These are phyloP conservation scores for Cyclotella atomus DNA, from an alignment of 108 stramenopile species.

Conservation along the genomic window DNA sequence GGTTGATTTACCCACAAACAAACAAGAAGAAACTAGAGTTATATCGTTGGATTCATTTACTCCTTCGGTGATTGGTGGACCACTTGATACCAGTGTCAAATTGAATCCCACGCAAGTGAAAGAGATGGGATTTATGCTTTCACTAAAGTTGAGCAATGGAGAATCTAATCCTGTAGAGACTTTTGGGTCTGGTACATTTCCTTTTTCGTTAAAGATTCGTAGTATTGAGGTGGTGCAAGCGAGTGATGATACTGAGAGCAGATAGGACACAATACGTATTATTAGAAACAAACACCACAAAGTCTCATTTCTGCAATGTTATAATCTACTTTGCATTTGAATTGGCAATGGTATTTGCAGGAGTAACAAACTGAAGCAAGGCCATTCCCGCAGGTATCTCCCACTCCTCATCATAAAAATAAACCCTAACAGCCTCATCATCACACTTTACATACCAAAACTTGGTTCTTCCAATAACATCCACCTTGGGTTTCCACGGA, in stretches of 20 bases:
- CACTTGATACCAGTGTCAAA: conserved; percentile 38
- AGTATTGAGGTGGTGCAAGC: conserved; percentile 50
- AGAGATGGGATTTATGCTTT: conserved; percentile 77
- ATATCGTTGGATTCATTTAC: conserved; percentile 50
- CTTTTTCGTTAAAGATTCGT: conserved; percentile 60
- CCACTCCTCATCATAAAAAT: conserved; percentile 84
- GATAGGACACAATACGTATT: background rate
- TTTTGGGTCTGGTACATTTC: conserved; percentile 73
- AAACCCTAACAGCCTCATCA: conserved; percentile 45
- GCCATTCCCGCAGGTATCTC: conserved; percentile 76
- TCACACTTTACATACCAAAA: conserved; percentile 67
- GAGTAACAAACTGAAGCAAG: conserved; percentile 71
- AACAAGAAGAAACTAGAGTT: conserved; percentile 40
- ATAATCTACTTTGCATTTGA: background rate
- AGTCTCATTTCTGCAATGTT: background rate
- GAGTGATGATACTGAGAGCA: background rate
- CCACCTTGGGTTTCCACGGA: conserved; percentile 82
- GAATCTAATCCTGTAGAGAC: conserved; percentile 69
- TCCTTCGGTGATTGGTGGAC: conserved; percentile 53
- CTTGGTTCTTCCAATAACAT: conserved; percentile 83
- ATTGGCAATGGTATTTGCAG: conserved; percentile 62
- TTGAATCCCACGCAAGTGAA: conserved; percentile 60
- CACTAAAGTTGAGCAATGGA: conserved; percentile 69
- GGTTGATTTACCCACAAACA: conserved; percentile 59
- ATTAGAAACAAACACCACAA: background rate